phyloP scores from a whole-genome alignment of 2,329 filamentous ascomycete genomes.

The Aspergillus brasiliensis region DNA sequence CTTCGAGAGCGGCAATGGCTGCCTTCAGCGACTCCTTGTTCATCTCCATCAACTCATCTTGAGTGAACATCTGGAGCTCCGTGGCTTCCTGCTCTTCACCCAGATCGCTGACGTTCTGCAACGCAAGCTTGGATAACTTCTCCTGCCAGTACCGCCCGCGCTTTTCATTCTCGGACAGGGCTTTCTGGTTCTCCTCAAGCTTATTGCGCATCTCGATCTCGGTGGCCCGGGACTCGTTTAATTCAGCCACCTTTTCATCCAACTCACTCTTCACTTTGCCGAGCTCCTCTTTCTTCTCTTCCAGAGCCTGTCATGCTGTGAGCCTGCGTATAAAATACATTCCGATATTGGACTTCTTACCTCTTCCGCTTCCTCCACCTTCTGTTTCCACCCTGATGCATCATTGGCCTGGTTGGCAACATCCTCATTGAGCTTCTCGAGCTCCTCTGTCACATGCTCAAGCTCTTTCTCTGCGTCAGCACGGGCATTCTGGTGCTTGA shows the following conservation, averaged over 20 bases:
- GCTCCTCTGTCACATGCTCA: slow-evolving; percentile 68
- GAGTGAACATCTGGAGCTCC: slow-evolving; percentile 74
- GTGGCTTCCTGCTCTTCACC: slow-evolving; percentile 54
- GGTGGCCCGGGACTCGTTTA: slow-evolving; percentile 83
- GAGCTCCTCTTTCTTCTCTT: slow-evolving; percentile 78
- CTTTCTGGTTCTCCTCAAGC: slow-evolving; percentile 93
- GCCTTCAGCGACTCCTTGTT: slow-evolving; percentile 64
- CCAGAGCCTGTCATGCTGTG: slow-evolving; percentile 57
- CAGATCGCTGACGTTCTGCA: slow-evolving; percentile 79
- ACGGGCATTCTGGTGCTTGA: slow-evolving; percentile 82
- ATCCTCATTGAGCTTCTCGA: slow-evolving; percentile 77
- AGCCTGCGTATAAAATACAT: slow-evolving; percentile 20
- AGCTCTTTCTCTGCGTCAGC: slow-evolving; percentile 79
- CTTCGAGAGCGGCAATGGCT: slow-evolving; percentile 67
- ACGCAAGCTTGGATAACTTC: slow-evolving; percentile 77
- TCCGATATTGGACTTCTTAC: slow-evolving; percentile 32
- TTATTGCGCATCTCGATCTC: slow-evolving; percentile 99
- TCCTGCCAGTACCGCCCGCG: slow-evolving; percentile 84
- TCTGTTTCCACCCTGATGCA: slow-evolving; percentile 70
- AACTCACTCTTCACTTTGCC: slow-evolving; percentile 78
- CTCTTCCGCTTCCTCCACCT: slow-evolving; percentile 79
- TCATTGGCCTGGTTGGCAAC: slow-evolving; percentile 75
- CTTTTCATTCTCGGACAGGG: slow-evolving; percentile 81
- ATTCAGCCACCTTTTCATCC: slow-evolving; percentile 79
- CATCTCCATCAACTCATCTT: slow-evolving; percentile 66